phyloP scores from a whole-genome alignment of 371 early-diverging fungal genomes.

The Umbelopsis sp. region DNA sequence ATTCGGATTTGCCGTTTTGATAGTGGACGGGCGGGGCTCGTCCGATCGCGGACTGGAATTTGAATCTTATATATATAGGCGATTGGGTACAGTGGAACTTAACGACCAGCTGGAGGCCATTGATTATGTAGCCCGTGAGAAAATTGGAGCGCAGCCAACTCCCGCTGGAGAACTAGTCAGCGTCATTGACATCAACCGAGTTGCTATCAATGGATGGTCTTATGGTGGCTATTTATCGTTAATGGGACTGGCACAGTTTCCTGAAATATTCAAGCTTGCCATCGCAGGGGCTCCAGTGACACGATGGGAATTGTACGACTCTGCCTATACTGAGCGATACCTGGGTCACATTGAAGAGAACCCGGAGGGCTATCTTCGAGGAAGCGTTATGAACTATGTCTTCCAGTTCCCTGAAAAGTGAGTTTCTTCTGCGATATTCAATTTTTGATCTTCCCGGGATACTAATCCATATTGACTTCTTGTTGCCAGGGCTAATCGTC shows the following conservation, averaged over 20 bases:
- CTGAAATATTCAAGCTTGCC: conserved; percentile 67
- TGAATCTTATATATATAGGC: conserved; percentile 58
- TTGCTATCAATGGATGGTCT: conserved; percentile 76
- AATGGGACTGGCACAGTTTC: conserved; percentile 69
- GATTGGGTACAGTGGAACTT: conserved; percentile 69
- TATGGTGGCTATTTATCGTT: conserved; percentile 80
- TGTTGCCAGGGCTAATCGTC: conserved; percentile 56
- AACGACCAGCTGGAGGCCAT: conserved; percentile 74
- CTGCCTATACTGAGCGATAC: conserved; percentile 82
- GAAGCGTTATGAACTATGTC: conserved; percentile 58
- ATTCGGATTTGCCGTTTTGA: conserved; percentile 72
- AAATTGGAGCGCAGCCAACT: conserved; percentile 48
- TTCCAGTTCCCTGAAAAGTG: conserved; percentile 69
- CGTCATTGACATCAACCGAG: conserved; percentile 59
- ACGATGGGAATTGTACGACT: conserved; percentile 74
- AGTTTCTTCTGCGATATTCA: conserved; percentile 3
- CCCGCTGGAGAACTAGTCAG: conserved; percentile 22
- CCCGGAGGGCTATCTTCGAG: conserved; percentile 49
- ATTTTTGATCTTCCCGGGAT: not conserved
- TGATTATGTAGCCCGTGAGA: conserved; percentile 48
- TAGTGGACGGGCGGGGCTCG: conserved; percentile 80
- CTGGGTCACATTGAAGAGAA: conserved; percentile 67
- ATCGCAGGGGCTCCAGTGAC: conserved; percentile 85
- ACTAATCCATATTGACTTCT: conserved; percentile 8
- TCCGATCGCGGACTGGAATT: conserved; percentile 71